A percentile compares a stretch with the other conserved stretches of the same genome.
Evolutionary conservation across 1,284 basidiomycete genomes (phyloP).

Genomic region (Heterobasidion occidentale): DNA sequence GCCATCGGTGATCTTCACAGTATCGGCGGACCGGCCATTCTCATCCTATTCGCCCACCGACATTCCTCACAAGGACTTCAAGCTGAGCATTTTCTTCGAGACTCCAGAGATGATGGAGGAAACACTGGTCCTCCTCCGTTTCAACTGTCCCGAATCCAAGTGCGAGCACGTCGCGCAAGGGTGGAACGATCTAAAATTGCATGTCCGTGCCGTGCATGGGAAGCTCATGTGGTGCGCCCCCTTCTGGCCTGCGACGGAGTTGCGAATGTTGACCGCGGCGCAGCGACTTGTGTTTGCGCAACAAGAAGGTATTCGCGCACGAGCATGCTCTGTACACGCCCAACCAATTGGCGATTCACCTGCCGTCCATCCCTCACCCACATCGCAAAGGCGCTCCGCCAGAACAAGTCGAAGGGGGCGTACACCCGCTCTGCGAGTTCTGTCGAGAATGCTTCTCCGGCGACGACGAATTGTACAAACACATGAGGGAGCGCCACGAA

Average conservation of each 20-base stretch:
- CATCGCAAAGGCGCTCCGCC: constrained; percentile 34
- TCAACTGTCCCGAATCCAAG: constrained; percentile 76
- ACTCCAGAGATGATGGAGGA: constrained; percentile 94
- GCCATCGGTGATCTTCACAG: constrained; percentile 76
- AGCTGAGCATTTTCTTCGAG: constrained; percentile 82
- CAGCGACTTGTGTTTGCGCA: constrained; percentile 83
- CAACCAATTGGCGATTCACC: constrained; percentile 64
- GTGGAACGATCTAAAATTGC: constrained; percentile 86
- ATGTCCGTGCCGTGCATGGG: constrained; percentile 70
- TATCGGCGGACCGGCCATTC: constrained; percentile 58
- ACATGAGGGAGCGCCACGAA: constrained; percentile 92
- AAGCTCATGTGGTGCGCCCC: constrained; percentile 72
- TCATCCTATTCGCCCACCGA: constrained; percentile 49
- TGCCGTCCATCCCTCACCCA: constrained; percentile 64
- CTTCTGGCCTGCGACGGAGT: neutral
- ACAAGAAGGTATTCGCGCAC: constrained; percentile 94
- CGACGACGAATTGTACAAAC: constrained; percentile 88
- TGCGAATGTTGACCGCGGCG: neutral
- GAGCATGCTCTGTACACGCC: constrained; percentile 86
- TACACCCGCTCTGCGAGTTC: constrained; percentile 87
- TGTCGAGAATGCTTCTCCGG: constrained; percentile 88
- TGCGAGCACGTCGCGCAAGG: constrained; percentile 83
- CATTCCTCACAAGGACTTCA: constrained; percentile 66
- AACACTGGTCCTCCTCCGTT: constrained; percentile 83
- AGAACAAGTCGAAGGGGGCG: constrained; percentile 57